These are phyloP conservation scores for Lentinula boryana DNA, from an alignment of 768 basidiomycete species.

Conservation along the genomic window DNA sequence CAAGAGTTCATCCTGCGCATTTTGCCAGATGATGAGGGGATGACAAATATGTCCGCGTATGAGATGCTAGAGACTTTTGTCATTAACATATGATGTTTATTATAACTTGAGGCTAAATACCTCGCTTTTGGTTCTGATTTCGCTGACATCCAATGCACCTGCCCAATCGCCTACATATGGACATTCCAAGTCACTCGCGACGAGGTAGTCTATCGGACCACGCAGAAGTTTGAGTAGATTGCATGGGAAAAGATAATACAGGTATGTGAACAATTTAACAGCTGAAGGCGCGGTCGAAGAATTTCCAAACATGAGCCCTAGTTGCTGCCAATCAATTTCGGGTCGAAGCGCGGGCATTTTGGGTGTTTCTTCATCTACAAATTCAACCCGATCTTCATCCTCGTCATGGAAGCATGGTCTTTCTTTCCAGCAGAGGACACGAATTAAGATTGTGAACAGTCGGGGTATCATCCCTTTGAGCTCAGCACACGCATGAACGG, in stretches of 20 bases:
- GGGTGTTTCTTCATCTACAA: constrained; percentile 29
- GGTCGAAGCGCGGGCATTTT: constrained; percentile 38
- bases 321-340: constrained; percentile 61
- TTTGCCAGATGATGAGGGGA: constrained; percentile 63
- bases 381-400: not conserved
- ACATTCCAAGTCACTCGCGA: constrained; percentile 39
- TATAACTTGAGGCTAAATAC: constrained; percentile 28
- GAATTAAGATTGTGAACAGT: constrained; percentile 61
- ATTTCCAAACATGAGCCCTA: constrained; percentile 55
- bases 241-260: constrained; percentile 90
- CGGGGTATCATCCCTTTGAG: constrained; percentile 59
- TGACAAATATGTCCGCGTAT: constrained; percentile 71
- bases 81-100: not conserved
- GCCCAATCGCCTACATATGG: constrained; percentile 73
- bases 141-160: constrained; percentile 57
- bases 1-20: constrained; percentile 57
- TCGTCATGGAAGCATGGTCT: constrained; percentile 21
- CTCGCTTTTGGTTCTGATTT: constrained; percentile 69
- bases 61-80: constrained; percentile 40
- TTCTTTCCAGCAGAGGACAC: constrained; percentile 73
- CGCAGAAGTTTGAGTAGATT: constrained; percentile 80
- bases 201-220: constrained; percentile 59
- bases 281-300: constrained; percentile 51
- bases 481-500: constrained; percentile 50
- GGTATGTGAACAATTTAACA: constrained; percentile 62